phyloP scores from a whole-genome alignment of 108 stramenopile genomes.

The Pseudonitzschia multistriata region DNA sequence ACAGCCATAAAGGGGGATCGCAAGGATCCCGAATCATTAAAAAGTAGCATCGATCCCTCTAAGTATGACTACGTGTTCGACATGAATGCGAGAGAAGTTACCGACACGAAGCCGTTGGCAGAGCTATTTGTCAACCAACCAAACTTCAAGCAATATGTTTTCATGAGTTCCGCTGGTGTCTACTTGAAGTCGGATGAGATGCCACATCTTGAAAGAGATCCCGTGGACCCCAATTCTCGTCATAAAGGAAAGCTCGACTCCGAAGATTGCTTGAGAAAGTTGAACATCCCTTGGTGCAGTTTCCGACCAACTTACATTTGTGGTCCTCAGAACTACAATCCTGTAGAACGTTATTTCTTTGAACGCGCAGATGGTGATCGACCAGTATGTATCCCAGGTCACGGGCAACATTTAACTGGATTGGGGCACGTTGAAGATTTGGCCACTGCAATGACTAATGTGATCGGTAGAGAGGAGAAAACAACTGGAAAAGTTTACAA shows the following conservation, averaged over 20 bases:
- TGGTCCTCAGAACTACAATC: constrained; percentile 41
- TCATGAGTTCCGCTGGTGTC: constrained; percentile 39
- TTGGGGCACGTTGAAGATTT: constrained; percentile 39
- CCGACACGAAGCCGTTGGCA: constrained; percentile 30
- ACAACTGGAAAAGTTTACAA: constrained; percentile 41
- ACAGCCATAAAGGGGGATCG: constrained; percentile 30
- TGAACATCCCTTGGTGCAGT: constrained; percentile 35
- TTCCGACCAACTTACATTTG: constrained; percentile 46
- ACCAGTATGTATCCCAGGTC: constrained; percentile 35
- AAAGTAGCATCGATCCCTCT: constrained; percentile 28
- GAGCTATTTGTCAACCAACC: constrained; percentile 23
- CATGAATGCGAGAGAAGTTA: constrained; percentile 38
- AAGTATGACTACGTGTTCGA: constrained; percentile 38
- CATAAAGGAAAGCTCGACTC: constrained; percentile 40
- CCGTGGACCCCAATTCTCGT: constrained; percentile 33
- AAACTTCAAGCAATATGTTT: constrained; percentile 36
- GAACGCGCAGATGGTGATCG: constrained; percentile 33
- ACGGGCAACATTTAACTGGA: constrained; percentile 39
- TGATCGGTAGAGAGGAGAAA: constrained; percentile 26
- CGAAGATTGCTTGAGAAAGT: constrained; percentile 20
- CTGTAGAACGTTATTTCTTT: constrained; percentile 40
- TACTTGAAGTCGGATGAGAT: constrained; percentile 36
- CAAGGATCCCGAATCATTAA: constrained; percentile 23
- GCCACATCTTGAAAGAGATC: constrained; percentile 36
- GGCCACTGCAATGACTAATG: constrained; percentile 36